Evolutionary conservation across 2,329 filamentous ascomycete genomes (phyloP).

Genomic region (Cytospora mali): DNA sequence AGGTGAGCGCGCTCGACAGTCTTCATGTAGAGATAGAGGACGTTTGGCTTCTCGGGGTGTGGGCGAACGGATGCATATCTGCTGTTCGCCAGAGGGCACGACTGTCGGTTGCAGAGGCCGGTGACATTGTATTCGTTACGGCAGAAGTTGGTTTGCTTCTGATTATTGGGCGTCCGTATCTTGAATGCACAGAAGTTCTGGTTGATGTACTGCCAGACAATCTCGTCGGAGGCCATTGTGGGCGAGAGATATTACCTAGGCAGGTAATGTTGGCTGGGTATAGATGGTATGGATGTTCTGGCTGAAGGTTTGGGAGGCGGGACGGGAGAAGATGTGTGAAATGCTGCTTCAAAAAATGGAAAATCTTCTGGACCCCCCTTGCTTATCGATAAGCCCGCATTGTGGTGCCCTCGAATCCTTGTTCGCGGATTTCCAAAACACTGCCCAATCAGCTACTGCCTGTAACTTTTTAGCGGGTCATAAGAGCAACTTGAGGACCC

Average conservation of each 20-base stretch:
- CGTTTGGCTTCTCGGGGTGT: conserved; percentile 55
- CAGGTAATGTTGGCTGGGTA: background rate
- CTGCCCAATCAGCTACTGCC: conserved; percentile 3
- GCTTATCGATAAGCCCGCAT: conserved; percentile 26
- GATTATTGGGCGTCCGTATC: conserved; percentile 72
- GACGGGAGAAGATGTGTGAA: conserved; percentile 6
- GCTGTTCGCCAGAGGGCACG: conserved; percentile 87
- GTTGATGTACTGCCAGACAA: conserved; percentile 75
- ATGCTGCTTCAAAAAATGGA: conserved; percentile 26
- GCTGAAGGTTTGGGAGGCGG: conserved; percentile 20
- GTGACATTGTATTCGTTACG: conserved; percentile 91
- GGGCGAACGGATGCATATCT: conserved; percentile 90
- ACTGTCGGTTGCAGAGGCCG: conserved; percentile 82
- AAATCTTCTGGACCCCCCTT: conserved; percentile 18
- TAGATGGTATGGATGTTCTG: background rate
- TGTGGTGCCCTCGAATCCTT: conserved; percentile 22
- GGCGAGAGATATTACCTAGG: conserved; percentile 25
- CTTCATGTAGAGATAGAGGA: conserved; percentile 94
- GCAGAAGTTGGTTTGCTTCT: conserved; percentile 80
- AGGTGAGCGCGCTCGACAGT: conserved; percentile 86
- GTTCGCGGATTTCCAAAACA: conserved; percentile 20
- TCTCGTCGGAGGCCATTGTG: conserved; percentile 87
- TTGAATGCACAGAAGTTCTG: conserved; percentile 90
- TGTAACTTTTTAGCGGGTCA: background rate
- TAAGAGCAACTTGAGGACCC: background rate